A percentile compares a stretch with the other conserved stretches of the same genome.
Conservation (phyloP, 1,284 basidiomycete genomes). For the Athelia psychrophila region DNA sequence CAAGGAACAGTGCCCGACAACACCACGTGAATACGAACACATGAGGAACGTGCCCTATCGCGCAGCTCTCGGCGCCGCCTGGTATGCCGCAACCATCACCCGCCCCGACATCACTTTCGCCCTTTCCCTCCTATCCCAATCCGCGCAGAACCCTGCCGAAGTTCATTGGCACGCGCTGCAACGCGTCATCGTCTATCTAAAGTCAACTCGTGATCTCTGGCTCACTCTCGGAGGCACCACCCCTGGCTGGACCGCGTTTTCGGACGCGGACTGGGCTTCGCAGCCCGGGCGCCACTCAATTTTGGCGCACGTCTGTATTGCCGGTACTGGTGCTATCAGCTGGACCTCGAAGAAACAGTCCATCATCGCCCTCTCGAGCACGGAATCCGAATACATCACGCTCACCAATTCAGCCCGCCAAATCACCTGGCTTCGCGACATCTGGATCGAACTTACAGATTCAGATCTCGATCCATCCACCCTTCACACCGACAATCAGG, state of each 20-base stretch:
- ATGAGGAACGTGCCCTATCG: conserved; percentile 10
- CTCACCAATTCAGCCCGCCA: conserved; percentile 15
- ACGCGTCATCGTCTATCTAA: conserved; percentile 25
- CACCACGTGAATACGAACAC: neutral
- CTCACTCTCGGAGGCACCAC: conserved; percentile 15
- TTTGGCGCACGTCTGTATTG: conserved; percentile 21
- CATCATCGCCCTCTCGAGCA: conserved; percentile 18
- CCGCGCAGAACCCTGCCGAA: conserved; percentile 9
- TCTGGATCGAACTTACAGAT: neutral
- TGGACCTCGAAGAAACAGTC: conserved; percentile 19
- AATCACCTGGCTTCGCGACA: conserved; percentile 12
- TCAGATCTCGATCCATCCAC: neutral
- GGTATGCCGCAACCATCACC: conserved; percentile 22
- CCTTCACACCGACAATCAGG: neutral
- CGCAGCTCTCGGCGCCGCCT: conserved; percentile 21
- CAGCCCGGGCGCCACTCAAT: conserved; percentile 17
- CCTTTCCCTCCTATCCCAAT: conserved; percentile 17
- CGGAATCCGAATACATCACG: conserved; percentile 24
- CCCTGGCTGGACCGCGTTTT: conserved; percentile 9
- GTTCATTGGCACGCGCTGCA: conserved; percentile 20
- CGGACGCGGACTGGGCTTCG: conserved; percentile 26
- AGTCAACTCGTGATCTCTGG: conserved; percentile 16
- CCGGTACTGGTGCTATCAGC: conserved; percentile 16
- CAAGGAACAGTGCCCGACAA: neutral
- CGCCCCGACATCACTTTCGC: conserved; percentile 23